A percentile compares a stretch with the other conserved stretches of the same genome.
phyloP scores from a whole-genome alignment of 495 filamentous ascomycete genomes.

The Sabuloglossum arenarium region DNA sequence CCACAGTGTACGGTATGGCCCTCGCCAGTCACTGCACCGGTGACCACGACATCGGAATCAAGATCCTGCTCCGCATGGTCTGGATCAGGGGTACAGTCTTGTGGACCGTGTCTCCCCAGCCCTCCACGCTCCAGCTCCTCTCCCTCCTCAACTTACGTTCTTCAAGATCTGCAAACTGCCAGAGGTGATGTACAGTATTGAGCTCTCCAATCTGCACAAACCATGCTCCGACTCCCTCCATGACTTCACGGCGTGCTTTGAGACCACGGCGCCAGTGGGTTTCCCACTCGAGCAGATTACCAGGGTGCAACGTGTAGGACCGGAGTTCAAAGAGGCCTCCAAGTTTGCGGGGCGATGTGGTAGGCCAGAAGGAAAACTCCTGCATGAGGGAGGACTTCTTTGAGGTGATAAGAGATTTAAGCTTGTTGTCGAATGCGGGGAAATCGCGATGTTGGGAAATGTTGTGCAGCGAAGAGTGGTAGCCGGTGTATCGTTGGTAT shows the following conservation, averaged over 20 bases:
- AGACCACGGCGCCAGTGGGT: conserved; percentile 92
- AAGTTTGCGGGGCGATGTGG: conserved; percentile 67
- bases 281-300: conserved; percentile 94
- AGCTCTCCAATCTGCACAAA: conserved; percentile 96
- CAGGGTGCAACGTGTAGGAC: conserved; percentile 89
- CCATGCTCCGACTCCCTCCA: conserved; percentile 98
- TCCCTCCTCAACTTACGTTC: conserved; percentile 81
- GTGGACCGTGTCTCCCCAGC: conserved; percentile 96
- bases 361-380: conserved; percentile 99
- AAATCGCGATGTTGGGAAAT: conserved; percentile 66
- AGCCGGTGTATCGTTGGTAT: conserved; percentile 92
- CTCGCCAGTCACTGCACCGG: conserved; percentile 42
- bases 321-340: conserved; percentile 92
- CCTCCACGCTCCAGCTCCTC: conserved; percentile 86
- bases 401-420: conserved; percentile 57
- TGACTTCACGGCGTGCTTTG: conserved; percentile 75
- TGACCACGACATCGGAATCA: conserved; percentile 92
- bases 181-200: conserved; percentile 94
- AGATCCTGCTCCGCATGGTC: conserved; percentile 80
- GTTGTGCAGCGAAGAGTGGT: conserved; percentile 73
- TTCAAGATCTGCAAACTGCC: conserved; percentile 94
- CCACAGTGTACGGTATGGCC: neutral
- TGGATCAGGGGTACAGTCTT: conserved; percentile 96
- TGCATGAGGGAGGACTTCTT: conserved; percentile 92
- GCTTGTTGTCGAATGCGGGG: conserved; percentile 56